A percentile compares a stretch with the other conserved stretches of the same genome.
These are phyloP conservation scores for Paraphoma sp. DNA, from an alignment of 2,329 filamentous ascomycete species.

Conservation along the genomic window DNA sequence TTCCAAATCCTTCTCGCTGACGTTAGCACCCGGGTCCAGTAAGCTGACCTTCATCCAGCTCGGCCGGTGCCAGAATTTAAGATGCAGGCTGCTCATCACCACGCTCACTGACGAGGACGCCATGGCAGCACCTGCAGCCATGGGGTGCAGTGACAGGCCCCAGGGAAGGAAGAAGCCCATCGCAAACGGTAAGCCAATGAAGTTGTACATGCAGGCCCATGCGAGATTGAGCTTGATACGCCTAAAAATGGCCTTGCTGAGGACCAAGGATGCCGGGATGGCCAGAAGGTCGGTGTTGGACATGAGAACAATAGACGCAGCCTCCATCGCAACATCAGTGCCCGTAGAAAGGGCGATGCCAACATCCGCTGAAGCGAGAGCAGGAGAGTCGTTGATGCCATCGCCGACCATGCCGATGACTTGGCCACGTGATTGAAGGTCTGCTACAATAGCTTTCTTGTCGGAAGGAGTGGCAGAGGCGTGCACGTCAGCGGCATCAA, in stretches of 20 bases:
- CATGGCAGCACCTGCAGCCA: slow-evolving; percentile 96
- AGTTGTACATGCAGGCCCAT: slow-evolving; percentile 94
- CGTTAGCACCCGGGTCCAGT: slow-evolving; percentile 56
- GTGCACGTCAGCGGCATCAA: slow-evolving; percentile 75
- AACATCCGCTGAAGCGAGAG: slow-evolving; percentile 88
- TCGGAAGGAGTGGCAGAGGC: slow-evolving; percentile 90
- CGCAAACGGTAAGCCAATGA: slow-evolving; percentile 89
- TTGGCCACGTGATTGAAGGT: slow-evolving; percentile 75
- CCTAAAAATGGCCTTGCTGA: slow-evolving; percentile 83
- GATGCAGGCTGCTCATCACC: slow-evolving; percentile 79
- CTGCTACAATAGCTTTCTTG: slow-evolving; percentile 84
- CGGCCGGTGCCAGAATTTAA: slow-evolving; percentile 87
- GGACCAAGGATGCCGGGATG: slow-evolving; percentile 83
- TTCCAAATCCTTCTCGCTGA: slow-evolving; percentile 36
- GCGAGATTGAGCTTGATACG: slow-evolving; percentile 92
- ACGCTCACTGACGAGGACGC: slow-evolving; percentile 89
- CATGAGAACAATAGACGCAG: slow-evolving; percentile 96
- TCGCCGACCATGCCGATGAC: slow-evolving; percentile 94
- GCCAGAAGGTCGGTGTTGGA: slow-evolving; percentile 88
- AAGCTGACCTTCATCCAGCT: slow-evolving; percentile 81
- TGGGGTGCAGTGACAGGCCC: slow-evolving; percentile 85
- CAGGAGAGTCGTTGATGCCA: slow-evolving; percentile 97
- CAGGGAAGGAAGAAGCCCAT: slow-evolving; percentile 96
- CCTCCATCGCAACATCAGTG: slow-evolving; percentile 97
- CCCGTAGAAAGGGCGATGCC: slow-evolving; percentile 92